Evolutionary conservation across 495 filamentous ascomycete species (phyloP).

Genomic region (Podospora australis): DNA sequence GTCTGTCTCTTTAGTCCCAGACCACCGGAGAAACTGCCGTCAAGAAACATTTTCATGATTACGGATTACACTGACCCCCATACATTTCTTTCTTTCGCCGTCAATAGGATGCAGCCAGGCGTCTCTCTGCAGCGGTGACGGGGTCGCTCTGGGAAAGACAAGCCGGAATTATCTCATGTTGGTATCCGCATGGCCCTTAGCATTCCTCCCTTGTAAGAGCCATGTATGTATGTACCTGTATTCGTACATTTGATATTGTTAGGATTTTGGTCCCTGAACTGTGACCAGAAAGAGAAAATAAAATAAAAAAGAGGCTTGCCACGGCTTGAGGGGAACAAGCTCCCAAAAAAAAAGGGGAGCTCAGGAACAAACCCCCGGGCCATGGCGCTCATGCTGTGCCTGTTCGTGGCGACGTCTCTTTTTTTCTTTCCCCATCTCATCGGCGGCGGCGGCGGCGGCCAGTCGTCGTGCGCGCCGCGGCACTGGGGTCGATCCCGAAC

Average conservation of each 20-base stretch:
- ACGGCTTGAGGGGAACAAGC: background rate
- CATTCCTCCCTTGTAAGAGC: background rate
- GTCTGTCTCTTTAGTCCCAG: background rate
- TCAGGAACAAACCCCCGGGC: no score
- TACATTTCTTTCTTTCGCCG: background rate
- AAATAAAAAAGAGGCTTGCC: background rate
- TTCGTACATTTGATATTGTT: background rate
- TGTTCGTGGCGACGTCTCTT: background rate
- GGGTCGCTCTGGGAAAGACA: no score
- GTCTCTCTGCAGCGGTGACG: background rate
- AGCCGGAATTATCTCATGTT: background rate
- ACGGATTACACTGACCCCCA: background rate
- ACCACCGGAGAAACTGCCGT: background rate
- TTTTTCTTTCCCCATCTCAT: background rate
- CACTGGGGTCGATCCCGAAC: background rate
- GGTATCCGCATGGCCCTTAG: background rate
- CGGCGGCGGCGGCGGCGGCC: background rate
- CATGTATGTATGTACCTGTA: no score
- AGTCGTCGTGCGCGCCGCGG: background rate
- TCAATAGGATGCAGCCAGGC: background rate
- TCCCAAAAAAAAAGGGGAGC: no score
- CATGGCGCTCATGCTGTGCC: no score
- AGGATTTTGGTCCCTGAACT: background rate
- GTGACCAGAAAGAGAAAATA: no score
- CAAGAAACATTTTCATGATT: background rate